Conservation (phyloP, 495 filamentous ascomycete genomes). For the Penicillium pulvis region DNA sequence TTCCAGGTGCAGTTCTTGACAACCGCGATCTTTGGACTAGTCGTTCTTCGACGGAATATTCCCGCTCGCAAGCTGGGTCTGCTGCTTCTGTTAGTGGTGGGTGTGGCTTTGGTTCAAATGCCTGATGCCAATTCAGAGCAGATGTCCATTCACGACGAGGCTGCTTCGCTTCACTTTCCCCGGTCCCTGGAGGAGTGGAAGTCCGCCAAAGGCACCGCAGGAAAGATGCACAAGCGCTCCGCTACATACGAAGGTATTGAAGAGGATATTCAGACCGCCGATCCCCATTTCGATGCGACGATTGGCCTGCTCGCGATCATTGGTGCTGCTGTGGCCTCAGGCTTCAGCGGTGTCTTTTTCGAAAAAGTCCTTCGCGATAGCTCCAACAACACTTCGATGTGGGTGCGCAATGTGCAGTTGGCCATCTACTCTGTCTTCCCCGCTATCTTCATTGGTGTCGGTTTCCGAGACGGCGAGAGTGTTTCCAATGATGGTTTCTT, state of each 20-base stretch:
- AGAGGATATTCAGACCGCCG: conserved; percentile 67
- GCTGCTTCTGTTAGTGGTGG: conserved; percentile 76
- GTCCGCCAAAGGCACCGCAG: conserved; percentile 42
- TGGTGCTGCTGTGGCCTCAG: conserved; percentile 74
- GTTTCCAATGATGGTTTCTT: conserved; percentile 88
- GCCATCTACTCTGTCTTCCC: conserved; percentile 90
- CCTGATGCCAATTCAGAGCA: conserved; percentile 56
- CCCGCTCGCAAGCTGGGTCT: conserved; percentile 74
- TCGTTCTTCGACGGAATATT: conserved; percentile 70
- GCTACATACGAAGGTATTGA: conserved; percentile 93
- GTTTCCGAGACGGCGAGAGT: conserved; percentile 81
- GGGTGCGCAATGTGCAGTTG: conserved; percentile 93
- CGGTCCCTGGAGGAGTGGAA: conserved; percentile 65
- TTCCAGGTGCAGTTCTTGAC: conserved; percentile 93
- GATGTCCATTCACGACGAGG: conserved; percentile 54
- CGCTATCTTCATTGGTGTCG: conserved; percentile 80
- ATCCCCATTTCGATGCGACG: conserved; percentile 69
- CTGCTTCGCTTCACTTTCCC: conserved; percentile 63
- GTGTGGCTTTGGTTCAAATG: conserved; percentile 86
- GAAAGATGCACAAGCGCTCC: conserved; percentile 67
- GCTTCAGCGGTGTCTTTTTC: conserved; percentile 86
- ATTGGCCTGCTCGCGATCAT: conserved; percentile 80
- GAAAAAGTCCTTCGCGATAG: conserved; percentile 93
- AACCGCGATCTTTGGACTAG: conserved; percentile 84
- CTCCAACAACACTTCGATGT: conserved; percentile 67